Evolutionary conservation across 2,329 filamentous ascomycete genomes (phyloP), one percentile per base, ranked within the genome.

Genomic region (Penicillium griseofulvum): DNA sequence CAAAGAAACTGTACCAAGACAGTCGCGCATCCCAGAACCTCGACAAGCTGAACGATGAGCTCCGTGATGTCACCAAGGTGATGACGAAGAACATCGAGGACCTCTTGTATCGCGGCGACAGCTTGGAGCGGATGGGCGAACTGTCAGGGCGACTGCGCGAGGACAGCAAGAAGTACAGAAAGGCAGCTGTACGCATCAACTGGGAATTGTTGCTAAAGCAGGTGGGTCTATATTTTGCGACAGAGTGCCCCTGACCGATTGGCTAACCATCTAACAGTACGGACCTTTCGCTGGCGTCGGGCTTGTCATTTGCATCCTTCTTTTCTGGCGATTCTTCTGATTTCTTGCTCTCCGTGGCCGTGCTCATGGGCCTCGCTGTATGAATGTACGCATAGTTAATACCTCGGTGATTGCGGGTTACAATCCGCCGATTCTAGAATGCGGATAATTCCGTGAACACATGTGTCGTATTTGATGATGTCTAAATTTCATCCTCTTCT

Each of bases 71-170:
- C 52, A 97, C 94, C 1, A 92, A 97, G 78, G 92, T 99, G 70
- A 99, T 99, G 95, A 97, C 92, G 53, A 97, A 97, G 84, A 99
- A 99, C 75, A 97, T 99, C 65, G 94, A 99, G 80, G 94, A 99
- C 74, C 78, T 99, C 70, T 80, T 99, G 50, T 99, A 99, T 73
- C 82, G 95, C 59, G 94, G 94, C 28, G 94, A 99, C 73, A 94
- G 87, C 68, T 77, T 99, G 64, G 94, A 99, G 78, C 85, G 91
- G 68, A 99, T 99, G 94, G 93, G 94, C 58, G 93, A 97, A 78
- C 88, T 97, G 71, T 95, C 89, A 67, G 88, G 86, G 54, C 81
- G 93, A 59, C 76, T 99, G 71, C 81, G 90, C 60, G 94, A 99
- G 72, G 94, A 99, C 71, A 94, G 89, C 73, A 90, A 88, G 74